Evolutionary conservation across 2,329 filamentous ascomycete genomes (phyloP), one percentile per base, ranked within the genome.

Genomic region (Fusarium albosuccineum): DNA sequence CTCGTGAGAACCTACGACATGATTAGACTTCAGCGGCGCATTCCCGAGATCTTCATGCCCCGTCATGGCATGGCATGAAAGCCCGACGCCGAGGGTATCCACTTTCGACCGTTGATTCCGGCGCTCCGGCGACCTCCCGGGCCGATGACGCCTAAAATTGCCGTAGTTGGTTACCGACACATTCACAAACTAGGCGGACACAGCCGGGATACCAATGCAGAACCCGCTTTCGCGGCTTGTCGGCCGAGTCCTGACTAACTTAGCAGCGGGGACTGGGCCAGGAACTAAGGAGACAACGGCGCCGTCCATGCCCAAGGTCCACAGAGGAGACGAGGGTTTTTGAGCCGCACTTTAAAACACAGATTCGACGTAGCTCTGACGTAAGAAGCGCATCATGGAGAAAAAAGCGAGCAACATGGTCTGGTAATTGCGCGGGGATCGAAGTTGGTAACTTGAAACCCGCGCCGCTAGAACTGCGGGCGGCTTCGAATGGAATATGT

Each of bases 261-360:
- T 56, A 52, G 45, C 22, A 29, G 41, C 29, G 55, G 41, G 42
- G 45, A 46, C 22, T 44, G 40, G 36, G 4, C 14, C n/a, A 33
- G 37, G 29, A 34, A 33, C 36, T 44, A 44, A 29, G 17, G 30
- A 33, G 22, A 45, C 39, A 36, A 50, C 49, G 39, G 62, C 36
- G 45, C 46, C 14, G 34, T 51, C 16, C 16, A 34, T 51, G 36
- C 45, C 41, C 40, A 52, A 59, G 57, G 37, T 40, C 27, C 50
- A 56, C 57, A 30, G 52, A 40, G 26, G 30, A 37, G 39, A 33
- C 33, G 34, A 30, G 46, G 61, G 45, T 46, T 34, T 41, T 65
- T 48, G 56, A 60, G 45, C 61, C 36, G 45, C 56, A 60, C 39
- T 52, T 60, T 44, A 45, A 54, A 45, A 37, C 34, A 22, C 14